These are phyloP conservation scores for Zangia roseola DNA, from an alignment of 768 basidiomycete species.

Conservation along the genomic window DNA sequence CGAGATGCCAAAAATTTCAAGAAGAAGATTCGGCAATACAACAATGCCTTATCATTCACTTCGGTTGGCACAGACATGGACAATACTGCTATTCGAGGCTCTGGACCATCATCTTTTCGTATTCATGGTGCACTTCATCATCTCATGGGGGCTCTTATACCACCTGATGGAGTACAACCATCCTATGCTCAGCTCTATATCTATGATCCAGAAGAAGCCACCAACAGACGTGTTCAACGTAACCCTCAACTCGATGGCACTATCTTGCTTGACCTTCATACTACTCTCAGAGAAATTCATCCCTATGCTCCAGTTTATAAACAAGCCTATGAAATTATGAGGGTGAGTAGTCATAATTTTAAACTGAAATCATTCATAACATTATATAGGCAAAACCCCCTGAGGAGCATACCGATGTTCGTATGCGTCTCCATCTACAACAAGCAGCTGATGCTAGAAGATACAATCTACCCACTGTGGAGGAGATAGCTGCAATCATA, in stretches of 20 bases:
- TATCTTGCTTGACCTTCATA: slow-evolving; percentile 27
- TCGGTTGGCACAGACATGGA: background rate
- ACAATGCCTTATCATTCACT: background rate
- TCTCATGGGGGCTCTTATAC: slow-evolving; percentile 31
- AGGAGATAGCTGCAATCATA: slow-evolving; percentile 44
- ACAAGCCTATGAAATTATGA: slow-evolving; percentile 12
- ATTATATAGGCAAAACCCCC: slow-evolving; percentile 9
- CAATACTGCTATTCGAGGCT: background rate
- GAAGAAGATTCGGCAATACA: background rate
- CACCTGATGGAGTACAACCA: slow-evolving; percentile 19
- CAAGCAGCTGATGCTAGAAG: slow-evolving; percentile 28
- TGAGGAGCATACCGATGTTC: slow-evolving; percentile 13
- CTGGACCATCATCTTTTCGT: background rate
- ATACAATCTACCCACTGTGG: slow-evolving; percentile 45
- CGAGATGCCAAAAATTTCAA: slow-evolving; percentile 21
- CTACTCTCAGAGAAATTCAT: slow-evolving; percentile 11
- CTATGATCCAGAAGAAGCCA: slow-evolving; percentile 37
- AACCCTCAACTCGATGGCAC: slow-evolving; percentile 23
- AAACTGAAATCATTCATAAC: background rate
- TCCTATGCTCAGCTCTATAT: slow-evolving; percentile 43
- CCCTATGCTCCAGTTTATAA: background rate
- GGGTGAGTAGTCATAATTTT: background rate
- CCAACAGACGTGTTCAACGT: slow-evolving; percentile 18
- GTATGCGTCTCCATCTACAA: slow-evolving; percentile 5
- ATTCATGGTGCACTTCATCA: slow-evolving; percentile 40